Percentiles rank a stretch among this genome's conserved stretches.
Conservation (phyloP, 2,329 filamentous ascomycete species). For the Keithomyces neogunnii region DNA sequence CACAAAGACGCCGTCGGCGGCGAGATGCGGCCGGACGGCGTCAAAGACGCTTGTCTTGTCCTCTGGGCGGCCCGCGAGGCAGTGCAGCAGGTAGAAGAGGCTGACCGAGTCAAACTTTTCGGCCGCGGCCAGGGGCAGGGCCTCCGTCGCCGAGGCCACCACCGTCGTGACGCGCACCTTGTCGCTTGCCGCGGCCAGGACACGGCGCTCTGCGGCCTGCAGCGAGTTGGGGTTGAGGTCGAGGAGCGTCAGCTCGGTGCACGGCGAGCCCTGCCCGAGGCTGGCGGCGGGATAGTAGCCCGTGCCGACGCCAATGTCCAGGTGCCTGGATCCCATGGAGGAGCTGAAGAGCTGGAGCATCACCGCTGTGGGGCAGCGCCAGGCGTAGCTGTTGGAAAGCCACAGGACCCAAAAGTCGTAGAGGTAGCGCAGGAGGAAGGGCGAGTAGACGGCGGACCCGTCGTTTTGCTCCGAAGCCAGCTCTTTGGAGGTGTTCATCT, state of each 20-base stretch:
- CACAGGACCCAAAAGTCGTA: constrained; percentile 31
- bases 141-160: constrained; percentile 26
- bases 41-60: constrained; percentile 12
- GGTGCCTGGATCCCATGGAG: constrained; percentile 25
- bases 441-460: constrained; percentile 4
- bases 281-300: constrained; percentile 27
- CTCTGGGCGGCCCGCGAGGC: constrained; percentile 13
- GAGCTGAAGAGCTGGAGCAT: constrained; percentile 23
- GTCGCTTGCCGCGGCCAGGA: constrained; percentile 7
- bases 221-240: constrained; percentile 28
- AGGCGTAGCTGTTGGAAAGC: constrained; percentile 29
- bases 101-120: constrained; percentile 29
- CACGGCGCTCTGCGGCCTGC: background rate
- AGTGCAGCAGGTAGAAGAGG: constrained; percentile 17
- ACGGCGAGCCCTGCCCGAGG: constrained; percentile 6
- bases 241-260: constrained; percentile 23
- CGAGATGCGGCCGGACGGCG: constrained; percentile 10
- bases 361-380: constrained; percentile 24
- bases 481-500: too few relatives aligned
- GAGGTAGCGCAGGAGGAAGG: constrained; percentile 22
- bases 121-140: constrained; percentile 16
- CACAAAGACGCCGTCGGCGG: constrained; percentile 14
- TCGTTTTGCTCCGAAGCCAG: background rate
- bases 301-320: constrained; percentile 31
- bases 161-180: constrained; percentile 18